These are phyloP conservation scores for Myriangium duriaei DNA, from an alignment of 2,329 filamentous ascomycete genomes.

Conservation along the genomic window DNA sequence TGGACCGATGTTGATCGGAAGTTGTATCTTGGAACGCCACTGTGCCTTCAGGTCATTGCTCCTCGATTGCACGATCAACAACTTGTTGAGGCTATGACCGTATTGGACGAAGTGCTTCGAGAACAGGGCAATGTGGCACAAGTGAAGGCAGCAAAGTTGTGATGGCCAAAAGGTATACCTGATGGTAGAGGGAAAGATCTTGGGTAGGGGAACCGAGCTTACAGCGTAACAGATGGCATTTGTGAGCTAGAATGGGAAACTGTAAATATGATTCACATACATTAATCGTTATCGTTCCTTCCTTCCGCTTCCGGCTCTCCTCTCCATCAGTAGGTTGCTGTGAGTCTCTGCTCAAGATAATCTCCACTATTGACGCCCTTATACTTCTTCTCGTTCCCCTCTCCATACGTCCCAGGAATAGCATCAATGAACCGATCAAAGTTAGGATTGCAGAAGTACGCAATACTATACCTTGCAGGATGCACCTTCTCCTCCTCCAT, in stretches of 20 bases:
- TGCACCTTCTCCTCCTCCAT: constrained; percentile 41
- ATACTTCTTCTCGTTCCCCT: constrained; percentile 62
- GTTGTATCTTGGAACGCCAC: constrained; percentile 41
- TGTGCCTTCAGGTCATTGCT: constrained; percentile 46
- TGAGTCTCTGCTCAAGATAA: constrained; percentile 66
- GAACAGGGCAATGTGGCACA: not conserved
- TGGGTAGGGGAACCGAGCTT: no score
- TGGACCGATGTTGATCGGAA: constrained; percentile 43
- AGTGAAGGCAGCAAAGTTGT: constrained; percentile 1
- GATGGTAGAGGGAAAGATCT: no score
- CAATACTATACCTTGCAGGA: constrained; percentile 69
- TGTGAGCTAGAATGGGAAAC: no score
- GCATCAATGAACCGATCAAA: constrained; percentile 64
- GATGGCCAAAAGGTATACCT: no score
- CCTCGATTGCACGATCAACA: constrained; percentile 43
- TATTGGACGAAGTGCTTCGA: constrained; percentile 36
- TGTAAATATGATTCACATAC: no score
- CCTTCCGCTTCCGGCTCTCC: constrained; percentile 56
- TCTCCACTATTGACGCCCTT: constrained; percentile 63
- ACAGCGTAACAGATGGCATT: no score
- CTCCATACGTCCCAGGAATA: constrained; percentile 62
- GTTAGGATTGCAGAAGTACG: constrained; percentile 88
- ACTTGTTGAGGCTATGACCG: constrained; percentile 40
- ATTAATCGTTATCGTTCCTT: constrained; percentile 56
- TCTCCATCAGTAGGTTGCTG: constrained; percentile 55